A percentile compares a stretch with the other conserved stretches of the same genome.
These are phyloP conservation scores for Leishmania braziliensis DNA, from an alignment of 208 protist genomes.

Conservation along the genomic window DNA sequence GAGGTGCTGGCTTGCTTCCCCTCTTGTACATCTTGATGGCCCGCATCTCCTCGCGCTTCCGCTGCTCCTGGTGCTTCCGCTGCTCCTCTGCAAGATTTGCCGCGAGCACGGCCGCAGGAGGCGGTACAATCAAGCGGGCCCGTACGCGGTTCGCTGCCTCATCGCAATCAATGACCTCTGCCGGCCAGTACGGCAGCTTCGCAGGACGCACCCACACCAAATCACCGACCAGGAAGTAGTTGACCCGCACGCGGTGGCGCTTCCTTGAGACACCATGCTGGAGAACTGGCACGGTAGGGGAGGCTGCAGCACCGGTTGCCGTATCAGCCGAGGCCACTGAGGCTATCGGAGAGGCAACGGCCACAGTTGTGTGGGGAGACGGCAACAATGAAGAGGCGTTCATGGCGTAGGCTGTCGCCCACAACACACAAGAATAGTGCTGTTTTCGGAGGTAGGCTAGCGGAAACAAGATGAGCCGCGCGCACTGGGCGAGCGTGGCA, in stretches of 20 bases:
- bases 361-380: not conserved
- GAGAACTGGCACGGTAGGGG: not conserved
- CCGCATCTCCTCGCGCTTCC: constrained; percentile 28
- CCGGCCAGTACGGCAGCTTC: constrained; percentile 85
- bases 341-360: not conserved
- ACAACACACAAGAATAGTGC: not conserved
- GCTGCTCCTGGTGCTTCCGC: constrained; percentile 15
- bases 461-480: not conserved
- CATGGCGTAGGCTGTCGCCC: not conserved
- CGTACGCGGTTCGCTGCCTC: constrained; percentile 60
- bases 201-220: constrained; percentile 84
- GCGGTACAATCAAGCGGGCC: constrained; percentile 60
- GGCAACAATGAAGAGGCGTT: not conserved
- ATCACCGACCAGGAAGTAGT: constrained; percentile 85
- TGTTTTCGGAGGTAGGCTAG: not conserved
- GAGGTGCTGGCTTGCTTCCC: not conserved
- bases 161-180: constrained; percentile 71
- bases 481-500: too few relatives aligned
- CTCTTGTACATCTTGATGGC: constrained; percentile 28
- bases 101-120: constrained; percentile 38
- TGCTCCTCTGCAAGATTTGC: constrained; percentile 47
- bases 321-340: not conserved
- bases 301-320: not conserved
- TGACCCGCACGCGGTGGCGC: constrained; percentile 52
- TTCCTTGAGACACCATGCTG: constrained; percentile 8